Evolutionary conservation across 2,329 filamentous ascomycete species (phyloP).

Genomic region (Chrysoporthe austroafricana): DNA sequence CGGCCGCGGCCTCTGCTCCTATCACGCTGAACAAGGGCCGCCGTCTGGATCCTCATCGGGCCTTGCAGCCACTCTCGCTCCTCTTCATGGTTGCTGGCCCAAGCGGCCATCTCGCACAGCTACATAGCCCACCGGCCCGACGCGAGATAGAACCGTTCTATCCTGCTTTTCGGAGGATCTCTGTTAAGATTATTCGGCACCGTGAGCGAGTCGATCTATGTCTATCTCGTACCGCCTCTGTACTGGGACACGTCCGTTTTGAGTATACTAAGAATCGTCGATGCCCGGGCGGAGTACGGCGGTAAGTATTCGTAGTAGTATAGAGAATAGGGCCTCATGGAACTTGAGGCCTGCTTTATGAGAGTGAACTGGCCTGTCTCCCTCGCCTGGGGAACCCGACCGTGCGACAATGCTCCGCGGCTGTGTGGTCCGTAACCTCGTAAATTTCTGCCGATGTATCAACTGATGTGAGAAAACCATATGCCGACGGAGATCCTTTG

Average conservation of each 20-base stretch:
- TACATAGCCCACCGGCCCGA: not conserved
- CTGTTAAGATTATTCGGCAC: not conserved
- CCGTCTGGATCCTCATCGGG: not conserved
- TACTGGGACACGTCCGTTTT: not conserved
- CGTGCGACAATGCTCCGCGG: not conserved
- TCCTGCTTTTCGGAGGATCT: not conserved
- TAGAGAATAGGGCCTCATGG: not conserved
- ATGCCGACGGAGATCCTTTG: not conserved
- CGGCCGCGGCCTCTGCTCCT: not conserved
- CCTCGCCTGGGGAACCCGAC: too few species aligned
- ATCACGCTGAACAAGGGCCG: not conserved
- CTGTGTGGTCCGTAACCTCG: not conserved
- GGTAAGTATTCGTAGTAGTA: not conserved
- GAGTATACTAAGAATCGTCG: not conserved
- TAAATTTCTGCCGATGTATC: not conserved
- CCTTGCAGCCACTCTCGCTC: not conserved
- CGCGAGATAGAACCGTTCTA: not conserved
- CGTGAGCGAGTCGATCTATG: not conserved
- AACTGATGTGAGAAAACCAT: not conserved
- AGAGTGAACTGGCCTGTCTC: not conserved
- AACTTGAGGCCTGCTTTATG: not conserved
- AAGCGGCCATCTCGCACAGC: not conserved
- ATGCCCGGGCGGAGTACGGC: not conserved
- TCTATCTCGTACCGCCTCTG: not conserved
- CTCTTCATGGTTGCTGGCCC: not conserved